These are phyloP conservation scores for Scheffersomyces titani DNA, from an alignment of 1,139 yeast genomes.

Conservation along the genomic window DNA sequence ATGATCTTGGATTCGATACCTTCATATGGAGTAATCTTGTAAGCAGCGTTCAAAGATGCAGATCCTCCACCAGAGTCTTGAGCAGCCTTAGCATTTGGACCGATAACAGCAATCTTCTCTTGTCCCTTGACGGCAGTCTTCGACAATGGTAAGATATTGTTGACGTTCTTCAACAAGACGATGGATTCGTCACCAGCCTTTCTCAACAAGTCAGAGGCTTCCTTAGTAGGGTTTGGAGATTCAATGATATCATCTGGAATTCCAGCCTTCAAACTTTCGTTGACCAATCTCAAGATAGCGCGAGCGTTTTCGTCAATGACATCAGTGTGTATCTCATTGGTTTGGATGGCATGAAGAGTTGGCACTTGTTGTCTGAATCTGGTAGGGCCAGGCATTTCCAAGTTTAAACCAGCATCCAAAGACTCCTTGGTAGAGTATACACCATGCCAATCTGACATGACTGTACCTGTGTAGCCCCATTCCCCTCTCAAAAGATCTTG, in stretches of 20 bases:
- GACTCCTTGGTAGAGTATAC: constrained; percentile 50
- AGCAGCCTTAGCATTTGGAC: constrained; percentile 37
- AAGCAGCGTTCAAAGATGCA: constrained; percentile 33
- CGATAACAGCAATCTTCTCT: constrained; percentile 35
- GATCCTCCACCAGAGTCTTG: constrained; percentile 42
- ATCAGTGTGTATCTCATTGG: constrained; percentile 24
- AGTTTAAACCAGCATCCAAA: constrained; percentile 56
- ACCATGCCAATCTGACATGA: constrained; percentile 68
- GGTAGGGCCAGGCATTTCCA: constrained; percentile 68
- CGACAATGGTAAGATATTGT: constrained; percentile 14
- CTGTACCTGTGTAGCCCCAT: constrained; percentile 57
- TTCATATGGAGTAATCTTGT: constrained; percentile 34
- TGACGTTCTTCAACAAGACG: constrained; percentile 22
- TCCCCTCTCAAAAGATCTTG: constrained; percentile 51
- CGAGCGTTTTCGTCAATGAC: constrained; percentile 17
- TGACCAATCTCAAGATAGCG: constrained; percentile 15
- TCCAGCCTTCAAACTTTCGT: constrained; percentile 14
- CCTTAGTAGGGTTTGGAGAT: constrained; percentile 14
- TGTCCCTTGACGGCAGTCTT: constrained; percentile 6
- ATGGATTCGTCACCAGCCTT: constrained; percentile 18
- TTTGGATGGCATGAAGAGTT: constrained; percentile 36
- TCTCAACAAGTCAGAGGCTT: constrained; percentile 15
- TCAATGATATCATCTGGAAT: constrained; percentile 14
- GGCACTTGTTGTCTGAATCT: constrained; percentile 43
- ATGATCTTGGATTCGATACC: constrained; percentile 28